Evolutionary conservation across 495 filamentous ascomycete species (phyloP).

Genomic region (Penicillium nucicola): DNA sequence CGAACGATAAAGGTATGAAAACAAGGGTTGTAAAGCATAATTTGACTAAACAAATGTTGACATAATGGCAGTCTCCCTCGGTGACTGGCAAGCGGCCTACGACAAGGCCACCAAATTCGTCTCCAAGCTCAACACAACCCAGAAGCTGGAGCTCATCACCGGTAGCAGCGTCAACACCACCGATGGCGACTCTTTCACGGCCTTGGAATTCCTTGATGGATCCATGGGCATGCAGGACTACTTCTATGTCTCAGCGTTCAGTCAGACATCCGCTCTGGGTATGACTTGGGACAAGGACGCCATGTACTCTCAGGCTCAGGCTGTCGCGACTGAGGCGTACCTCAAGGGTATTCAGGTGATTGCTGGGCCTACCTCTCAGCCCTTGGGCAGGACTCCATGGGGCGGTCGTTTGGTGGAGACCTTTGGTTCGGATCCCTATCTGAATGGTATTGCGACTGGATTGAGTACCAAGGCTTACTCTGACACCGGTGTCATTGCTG

Average conservation of each 20-base stretch:
- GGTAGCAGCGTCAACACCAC: slow-evolving; percentile 56
- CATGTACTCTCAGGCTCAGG: slow-evolving; percentile 53
- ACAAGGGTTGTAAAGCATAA: too few species aligned
- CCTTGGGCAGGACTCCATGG: slow-evolving; percentile 64
- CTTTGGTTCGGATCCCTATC: slow-evolving; percentile 38
- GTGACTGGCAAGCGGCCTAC: slow-evolving; percentile 73
- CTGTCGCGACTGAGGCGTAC: slow-evolving; percentile 50
- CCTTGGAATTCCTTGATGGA: slow-evolving; percentile 15
- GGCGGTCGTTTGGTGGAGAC: slow-evolving; percentile 74
- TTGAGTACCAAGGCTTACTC: slow-evolving; percentile 60
- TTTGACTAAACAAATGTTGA: too few species aligned
- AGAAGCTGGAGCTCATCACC: slow-evolving; percentile 86
- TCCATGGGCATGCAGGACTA: slow-evolving; percentile 66
- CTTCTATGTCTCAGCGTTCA: slow-evolving; percentile 60
- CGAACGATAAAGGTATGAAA: too few species aligned
- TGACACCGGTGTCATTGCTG: slow-evolving; percentile 67
- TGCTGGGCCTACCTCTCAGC: slow-evolving; percentile 62
- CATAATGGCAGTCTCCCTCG: slow-evolving; percentile 11
- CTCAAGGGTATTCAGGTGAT: slow-evolving; percentile 50
- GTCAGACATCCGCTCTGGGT: slow-evolving; percentile 53
- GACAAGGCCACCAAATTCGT: slow-evolving; percentile 70
- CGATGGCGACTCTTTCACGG: slow-evolving; percentile 11
- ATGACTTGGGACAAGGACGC: slow-evolving; percentile 55
- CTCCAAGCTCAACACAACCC: slow-evolving; percentile 68
- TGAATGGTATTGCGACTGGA: slow-evolving; percentile 51